phyloP scores from a whole-genome alignment of 805 yeast species.

The Cyberlindnera veronae region DNA sequence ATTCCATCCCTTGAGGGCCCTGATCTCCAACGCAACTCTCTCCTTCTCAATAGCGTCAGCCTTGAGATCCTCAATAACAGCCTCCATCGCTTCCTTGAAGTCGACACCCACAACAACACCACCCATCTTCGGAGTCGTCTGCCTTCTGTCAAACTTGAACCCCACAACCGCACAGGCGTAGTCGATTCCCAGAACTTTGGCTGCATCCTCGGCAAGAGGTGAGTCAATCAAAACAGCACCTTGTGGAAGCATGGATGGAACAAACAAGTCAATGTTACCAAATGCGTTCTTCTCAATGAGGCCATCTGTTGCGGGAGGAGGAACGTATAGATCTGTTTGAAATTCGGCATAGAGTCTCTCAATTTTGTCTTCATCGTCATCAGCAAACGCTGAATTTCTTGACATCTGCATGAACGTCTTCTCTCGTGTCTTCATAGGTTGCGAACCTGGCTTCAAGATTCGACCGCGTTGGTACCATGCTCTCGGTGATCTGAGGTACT shows the following conservation, averaged over 20 bases:
- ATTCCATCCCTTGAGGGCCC: constrained; percentile 46
- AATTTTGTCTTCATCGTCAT: constrained; percentile 41
- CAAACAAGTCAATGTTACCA: constrained; percentile 82
- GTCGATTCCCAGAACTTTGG: constrained; percentile 64
- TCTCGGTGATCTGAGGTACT: constrained; percentile 62
- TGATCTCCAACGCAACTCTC: constrained; percentile 40
- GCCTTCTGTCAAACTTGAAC: constrained; percentile 62
- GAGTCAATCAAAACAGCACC: constrained; percentile 64
- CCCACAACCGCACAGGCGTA: constrained; percentile 86
- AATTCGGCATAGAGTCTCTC: constrained; percentile 69
- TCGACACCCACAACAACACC: constrained; percentile 75
- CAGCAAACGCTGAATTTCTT: constrained; percentile 10
- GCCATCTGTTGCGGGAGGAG: constrained; percentile 57
- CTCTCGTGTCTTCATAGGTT: constrained; percentile 51
- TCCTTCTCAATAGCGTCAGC: constrained; percentile 42
- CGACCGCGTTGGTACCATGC: constrained; percentile 88
- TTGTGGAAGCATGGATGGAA: constrained; percentile 75
- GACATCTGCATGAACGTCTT: constrained; percentile 27
- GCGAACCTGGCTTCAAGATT: constrained; percentile 63
- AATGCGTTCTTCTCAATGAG: constrained; percentile 68
- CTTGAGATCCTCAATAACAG: constrained; percentile 45
- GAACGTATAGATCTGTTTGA: constrained; percentile 69
- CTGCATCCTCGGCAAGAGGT: constrained; percentile 63
- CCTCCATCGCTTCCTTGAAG: constrained; percentile 54
- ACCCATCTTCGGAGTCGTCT: constrained; percentile 59